phyloP scores from a whole-genome alignment of 352 stramenopile species.

The Phytophthora kernoviae region DNA sequence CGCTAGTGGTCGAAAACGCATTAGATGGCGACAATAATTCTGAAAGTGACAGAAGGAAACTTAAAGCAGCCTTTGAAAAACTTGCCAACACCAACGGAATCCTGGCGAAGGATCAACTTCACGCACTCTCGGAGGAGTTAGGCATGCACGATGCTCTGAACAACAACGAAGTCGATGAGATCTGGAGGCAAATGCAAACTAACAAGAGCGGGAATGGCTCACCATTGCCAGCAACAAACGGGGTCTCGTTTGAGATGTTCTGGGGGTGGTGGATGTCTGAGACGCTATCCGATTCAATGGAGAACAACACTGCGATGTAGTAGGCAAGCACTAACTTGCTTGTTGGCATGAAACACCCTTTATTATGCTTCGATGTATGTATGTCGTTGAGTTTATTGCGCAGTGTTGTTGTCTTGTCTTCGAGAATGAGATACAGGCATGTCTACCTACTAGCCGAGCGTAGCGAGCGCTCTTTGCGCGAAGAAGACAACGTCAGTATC shows the following conservation, averaged over 20 bases:
- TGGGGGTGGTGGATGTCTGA: slow-evolving; percentile 72
- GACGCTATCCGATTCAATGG: slow-evolving; percentile 32
- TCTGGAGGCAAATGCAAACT: slow-evolving; percentile 47
- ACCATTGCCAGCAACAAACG: background rate
- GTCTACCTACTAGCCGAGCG: slow-evolving; percentile 56
- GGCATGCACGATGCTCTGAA: slow-evolving; percentile 32
- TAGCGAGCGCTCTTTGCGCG: slow-evolving; percentile 75
- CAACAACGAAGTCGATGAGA: slow-evolving; percentile 50
- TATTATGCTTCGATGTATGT: slow-evolving; percentile 26
- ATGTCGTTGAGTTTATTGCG: slow-evolving; percentile 34
- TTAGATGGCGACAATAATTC: slow-evolving; percentile 28
- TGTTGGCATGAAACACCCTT: background rate
- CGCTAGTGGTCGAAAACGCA: slow-evolving; percentile 13
- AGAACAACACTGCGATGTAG: slow-evolving; percentile 3
- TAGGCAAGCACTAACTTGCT: background rate
- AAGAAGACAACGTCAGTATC: slow-evolving; percentile 96
- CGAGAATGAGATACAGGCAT: slow-evolving; percentile 30
- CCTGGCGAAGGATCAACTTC: slow-evolving; percentile 40
- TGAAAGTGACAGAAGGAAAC: slow-evolving; percentile 18
- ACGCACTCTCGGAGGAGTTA: slow-evolving; percentile 37
- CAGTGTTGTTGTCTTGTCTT: slow-evolving; percentile 17
- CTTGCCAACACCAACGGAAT: slow-evolving; percentile 11
- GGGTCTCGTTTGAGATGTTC: slow-evolving; percentile 41
- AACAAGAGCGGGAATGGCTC: background rate
- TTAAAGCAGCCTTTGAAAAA: slow-evolving; percentile 43